Conservation (phyloP, 345 rosid genomes). For the Turnera subulata region DNA sequence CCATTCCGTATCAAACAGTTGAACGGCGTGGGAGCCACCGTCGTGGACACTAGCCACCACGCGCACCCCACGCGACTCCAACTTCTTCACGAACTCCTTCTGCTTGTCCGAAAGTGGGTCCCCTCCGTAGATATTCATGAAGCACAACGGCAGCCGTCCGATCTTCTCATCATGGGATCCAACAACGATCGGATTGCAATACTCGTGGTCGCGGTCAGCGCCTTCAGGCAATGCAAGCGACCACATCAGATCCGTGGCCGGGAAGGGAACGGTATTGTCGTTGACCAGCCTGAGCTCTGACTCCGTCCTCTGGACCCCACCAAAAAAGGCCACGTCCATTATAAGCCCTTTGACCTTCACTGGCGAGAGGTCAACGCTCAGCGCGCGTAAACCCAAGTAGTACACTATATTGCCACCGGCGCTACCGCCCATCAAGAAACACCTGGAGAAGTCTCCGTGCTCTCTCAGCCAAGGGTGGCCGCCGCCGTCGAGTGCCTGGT, state of each 20-base stretch:
- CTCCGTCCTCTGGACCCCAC: conserved; percentile 54
- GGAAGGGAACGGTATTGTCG: conserved; percentile 53
- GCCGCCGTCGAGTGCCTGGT: conserved; percentile 42
- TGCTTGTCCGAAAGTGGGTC: conserved; percentile 77
- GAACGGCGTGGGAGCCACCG: conserved; percentile 66
- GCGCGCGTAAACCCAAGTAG: conserved; percentile 47
- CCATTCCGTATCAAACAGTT: conserved; percentile 47
- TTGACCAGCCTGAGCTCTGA: conserved; percentile 46
- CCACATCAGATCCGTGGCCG: conserved; percentile 60
- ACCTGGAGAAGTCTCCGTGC: conserved; percentile 45
- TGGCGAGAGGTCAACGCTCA: conserved; percentile 43
- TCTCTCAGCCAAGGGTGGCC: conserved; percentile 67
- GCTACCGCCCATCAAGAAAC: conserved; percentile 70
- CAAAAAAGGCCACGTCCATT: conserved; percentile 58
- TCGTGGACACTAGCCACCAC: conserved; percentile 41
- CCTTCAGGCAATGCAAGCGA: conserved; percentile 56
- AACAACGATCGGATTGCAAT: conserved; percentile 44
- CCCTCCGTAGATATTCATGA: conserved; percentile 52
- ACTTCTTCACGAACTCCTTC: conserved; percentile 46
- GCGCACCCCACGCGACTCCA: conserved; percentile 53
- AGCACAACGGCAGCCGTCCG: conserved; percentile 46
- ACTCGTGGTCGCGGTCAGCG: conserved; percentile 72
- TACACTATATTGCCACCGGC: conserved; percentile 73
- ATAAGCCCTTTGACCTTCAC: conserved; percentile 61
- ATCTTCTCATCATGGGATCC: conserved; percentile 36